phyloP scores from a whole-genome alignment of 2,329 filamentous ascomycete species.

The Alternaria novae-zelandiae region DNA sequence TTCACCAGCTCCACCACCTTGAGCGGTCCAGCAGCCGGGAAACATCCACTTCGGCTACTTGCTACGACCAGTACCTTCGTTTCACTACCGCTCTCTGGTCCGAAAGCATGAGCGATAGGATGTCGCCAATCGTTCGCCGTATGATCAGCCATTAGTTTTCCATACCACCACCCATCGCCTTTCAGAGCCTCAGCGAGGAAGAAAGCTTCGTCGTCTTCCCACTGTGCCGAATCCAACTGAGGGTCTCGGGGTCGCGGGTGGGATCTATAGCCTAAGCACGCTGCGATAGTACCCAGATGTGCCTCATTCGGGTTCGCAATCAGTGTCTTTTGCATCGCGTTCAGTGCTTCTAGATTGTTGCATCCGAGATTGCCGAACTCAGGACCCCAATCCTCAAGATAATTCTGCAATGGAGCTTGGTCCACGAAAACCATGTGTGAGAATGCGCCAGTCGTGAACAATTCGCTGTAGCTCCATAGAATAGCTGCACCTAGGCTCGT shows the following conservation, averaged over 20 bases:
- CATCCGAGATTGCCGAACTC: conserved; percentile 30
- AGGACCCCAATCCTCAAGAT: conserved; percentile 31
- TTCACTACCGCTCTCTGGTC: conserved; percentile 15
- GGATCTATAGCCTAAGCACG: conserved; percentile 33
- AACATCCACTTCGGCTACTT: conserved; percentile 37
- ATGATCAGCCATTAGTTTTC: conserved; percentile 40
- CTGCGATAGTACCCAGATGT: conserved; percentile 29
- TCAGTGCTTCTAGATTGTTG: conserved; percentile 23
- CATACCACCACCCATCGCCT: conserved; percentile 36
- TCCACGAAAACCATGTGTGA: conserved; percentile 36
- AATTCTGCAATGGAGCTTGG: conserved; percentile 36
- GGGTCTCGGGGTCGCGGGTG: conserved; percentile 25
- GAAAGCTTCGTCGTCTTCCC: conserved; percentile 32
- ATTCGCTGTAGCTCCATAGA: conserved; percentile 35
- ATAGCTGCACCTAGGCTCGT: conserved; percentile 32
- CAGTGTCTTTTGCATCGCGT: conserved; percentile 21
- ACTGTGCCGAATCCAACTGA: conserved; percentile 8
- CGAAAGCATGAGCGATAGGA: conserved; percentile 28
- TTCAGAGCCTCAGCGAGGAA: conserved; percentile 32
- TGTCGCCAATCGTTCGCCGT: conserved; percentile 36
- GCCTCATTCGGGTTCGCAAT: conserved; percentile 15
- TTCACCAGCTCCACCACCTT: conserved; percentile 32
- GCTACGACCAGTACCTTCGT: conserved; percentile 33
- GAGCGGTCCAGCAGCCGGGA: conserved; percentile 32
- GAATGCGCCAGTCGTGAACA: conserved; percentile 30